Conservation (phyloP, 371 early-diverging fungal genomes). For the Actinomucor elegans region DNA sequence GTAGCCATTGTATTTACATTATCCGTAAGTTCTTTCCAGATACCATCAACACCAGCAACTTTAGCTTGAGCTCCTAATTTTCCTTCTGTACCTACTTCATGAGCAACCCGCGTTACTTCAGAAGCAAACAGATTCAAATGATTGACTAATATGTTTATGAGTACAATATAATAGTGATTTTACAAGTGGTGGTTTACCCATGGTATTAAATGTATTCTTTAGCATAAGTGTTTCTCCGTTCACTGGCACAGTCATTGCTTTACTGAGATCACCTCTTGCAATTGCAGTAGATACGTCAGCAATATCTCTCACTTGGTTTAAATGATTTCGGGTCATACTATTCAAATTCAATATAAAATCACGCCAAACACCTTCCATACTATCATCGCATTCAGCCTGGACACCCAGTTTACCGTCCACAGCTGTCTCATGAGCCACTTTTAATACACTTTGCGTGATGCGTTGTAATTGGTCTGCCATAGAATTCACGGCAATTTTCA, state of each 20-base stretch:
- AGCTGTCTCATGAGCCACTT: slow-evolving; percentile 65
- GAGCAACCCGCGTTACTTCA: slow-evolving; percentile 55
- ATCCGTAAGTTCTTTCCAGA: slow-evolving; percentile 68
- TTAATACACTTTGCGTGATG: slow-evolving; percentile 58
- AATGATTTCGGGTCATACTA: slow-evolving; percentile 62
- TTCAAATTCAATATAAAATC: slow-evolving; percentile 72
- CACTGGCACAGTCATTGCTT: slow-evolving; percentile 65
- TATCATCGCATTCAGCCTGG: slow-evolving; percentile 56
- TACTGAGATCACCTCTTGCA: slow-evolving; percentile 69
- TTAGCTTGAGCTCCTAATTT: slow-evolving; percentile 49
- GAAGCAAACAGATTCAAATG: slow-evolving; percentile 51
- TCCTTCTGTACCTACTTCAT: slow-evolving; percentile 55
- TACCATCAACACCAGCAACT: slow-evolving; percentile 58
- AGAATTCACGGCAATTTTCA: slow-evolving; percentile 63
- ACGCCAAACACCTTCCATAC: slow-evolving; percentile 68
- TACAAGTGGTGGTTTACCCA: slow-evolving; percentile 60
- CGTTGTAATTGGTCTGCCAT: slow-evolving; percentile 63
- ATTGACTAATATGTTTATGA: slow-evolving; percentile 34
- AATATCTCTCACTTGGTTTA: slow-evolving; percentile 74
- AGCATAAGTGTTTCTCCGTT: slow-evolving; percentile 69
- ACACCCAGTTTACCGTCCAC: slow-evolving; percentile 69
- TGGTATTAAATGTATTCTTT: slow-evolving; percentile 71
- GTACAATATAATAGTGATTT: no score
- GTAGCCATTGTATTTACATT: slow-evolving; percentile 65
- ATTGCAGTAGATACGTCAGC: slow-evolving; percentile 74